Percentiles rank a stretch among this genome's conserved stretches.
phyloP scores from a whole-genome alignment of 306 rosid genomes.

The Sindora glabra region DNA sequence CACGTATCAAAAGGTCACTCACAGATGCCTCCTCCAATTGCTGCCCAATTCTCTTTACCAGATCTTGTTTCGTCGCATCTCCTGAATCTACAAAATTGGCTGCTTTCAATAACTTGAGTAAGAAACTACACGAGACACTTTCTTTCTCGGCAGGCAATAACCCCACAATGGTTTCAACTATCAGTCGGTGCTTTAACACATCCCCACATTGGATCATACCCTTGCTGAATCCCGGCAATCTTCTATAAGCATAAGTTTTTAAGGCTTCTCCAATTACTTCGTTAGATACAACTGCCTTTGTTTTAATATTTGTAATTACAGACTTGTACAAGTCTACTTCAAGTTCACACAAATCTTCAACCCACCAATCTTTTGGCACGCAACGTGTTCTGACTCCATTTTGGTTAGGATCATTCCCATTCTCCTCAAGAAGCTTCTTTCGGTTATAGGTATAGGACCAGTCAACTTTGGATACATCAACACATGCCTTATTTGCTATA shows the following conservation, averaged over 20 bases:
- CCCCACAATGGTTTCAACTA: constrained; percentile 59
- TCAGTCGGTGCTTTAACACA: constrained; percentile 34
- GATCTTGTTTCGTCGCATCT: constrained; percentile 46
- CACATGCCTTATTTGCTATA: constrained; percentile 67
- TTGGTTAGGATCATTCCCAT: constrained; percentile 47
- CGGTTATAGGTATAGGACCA: constrained; percentile 93
- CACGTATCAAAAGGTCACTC: constrained; percentile 62
- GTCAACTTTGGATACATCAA: constrained; percentile 74
- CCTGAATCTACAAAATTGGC: constrained; percentile 50
- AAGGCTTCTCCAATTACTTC: constrained; percentile 92
- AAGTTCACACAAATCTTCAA: constrained; percentile 90
- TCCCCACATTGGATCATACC: constrained; percentile 60
- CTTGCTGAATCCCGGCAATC: constrained; percentile 77
- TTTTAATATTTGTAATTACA: constrained; percentile 50
- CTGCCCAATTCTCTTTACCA: constrained; percentile 68
- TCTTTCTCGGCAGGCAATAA: constrained; percentile 79
- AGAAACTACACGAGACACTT: constrained; percentile 70
- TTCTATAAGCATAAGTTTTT: constrained; percentile 77
- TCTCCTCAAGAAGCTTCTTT: constrained; percentile 80
- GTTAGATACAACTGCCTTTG: constrained; percentile 37
- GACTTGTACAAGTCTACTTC: constrained; percentile 69
- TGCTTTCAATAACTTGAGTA: constrained; percentile 72
- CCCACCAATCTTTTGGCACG: constrained; percentile 99
- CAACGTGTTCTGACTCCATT: constrained; percentile 50
- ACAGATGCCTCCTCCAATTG: constrained; percentile 92